Percentiles rank a stretch among this genome's conserved stretches.
These are phyloP conservation scores for Scytalidium sp. DNA, from an alignment of 2,329 filamentous ascomycete genomes.

Conservation along the genomic window DNA sequence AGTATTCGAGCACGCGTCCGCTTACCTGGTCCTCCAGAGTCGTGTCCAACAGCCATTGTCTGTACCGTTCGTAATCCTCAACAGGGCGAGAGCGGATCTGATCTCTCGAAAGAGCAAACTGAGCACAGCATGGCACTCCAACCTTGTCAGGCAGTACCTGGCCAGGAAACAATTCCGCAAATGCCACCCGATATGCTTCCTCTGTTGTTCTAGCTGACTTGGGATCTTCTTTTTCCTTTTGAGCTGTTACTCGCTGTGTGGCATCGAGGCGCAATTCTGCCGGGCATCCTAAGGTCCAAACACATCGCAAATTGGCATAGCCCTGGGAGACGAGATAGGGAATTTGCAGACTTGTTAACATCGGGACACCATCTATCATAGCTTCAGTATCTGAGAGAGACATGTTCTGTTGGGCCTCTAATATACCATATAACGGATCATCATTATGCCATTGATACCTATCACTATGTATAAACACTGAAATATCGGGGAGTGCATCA, in stretches of 20 bases:
- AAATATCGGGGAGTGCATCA: conserved; percentile 40
- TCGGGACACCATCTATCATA: conserved; percentile 52
- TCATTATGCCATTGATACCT: conserved; percentile 35
- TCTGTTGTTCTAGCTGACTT: conserved; percentile 39
- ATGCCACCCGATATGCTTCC: conserved; percentile 39
- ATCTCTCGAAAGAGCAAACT: conserved; percentile 58
- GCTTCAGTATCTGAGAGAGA: background rate
- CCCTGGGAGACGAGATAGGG: conserved; percentile 50
- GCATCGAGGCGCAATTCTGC: conserved; percentile 41
- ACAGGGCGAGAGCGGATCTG: conserved; percentile 45
- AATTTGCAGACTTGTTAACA: conserved; percentile 45
- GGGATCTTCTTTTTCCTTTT: conserved; percentile 29
- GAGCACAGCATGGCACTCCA: conserved; percentile 60
- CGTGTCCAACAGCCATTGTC: conserved; percentile 59
- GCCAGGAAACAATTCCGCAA: conserved; percentile 39
- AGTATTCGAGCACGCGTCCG: conserved; percentile 60
- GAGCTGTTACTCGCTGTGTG: conserved; percentile 24
- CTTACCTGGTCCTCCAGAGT: conserved; percentile 50
- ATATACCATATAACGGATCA: conserved; percentile 17
- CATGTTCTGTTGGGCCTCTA: background rate
- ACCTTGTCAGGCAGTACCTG: conserved; percentile 44
- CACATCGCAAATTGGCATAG: conserved; percentile 60
- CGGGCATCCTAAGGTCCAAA: conserved; percentile 55
- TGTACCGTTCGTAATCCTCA: conserved; percentile 52
- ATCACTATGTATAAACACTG: conserved; percentile 40